phyloP scores from a whole-genome alignment of 2,329 filamentous ascomycete species.

The Fusarium sacchari region DNA sequence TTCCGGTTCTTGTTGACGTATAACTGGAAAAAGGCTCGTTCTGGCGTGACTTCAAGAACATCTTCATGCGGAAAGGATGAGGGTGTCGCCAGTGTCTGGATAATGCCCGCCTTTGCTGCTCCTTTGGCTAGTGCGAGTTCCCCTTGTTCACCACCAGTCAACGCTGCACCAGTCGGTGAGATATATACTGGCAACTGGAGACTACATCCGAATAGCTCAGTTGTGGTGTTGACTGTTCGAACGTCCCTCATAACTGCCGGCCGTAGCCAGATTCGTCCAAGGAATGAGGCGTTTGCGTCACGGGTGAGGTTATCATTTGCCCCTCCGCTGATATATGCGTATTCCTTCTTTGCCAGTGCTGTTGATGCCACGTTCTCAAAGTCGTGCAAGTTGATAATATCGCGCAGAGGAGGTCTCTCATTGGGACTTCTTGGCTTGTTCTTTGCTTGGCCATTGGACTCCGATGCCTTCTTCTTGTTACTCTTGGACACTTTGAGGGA shows the following conservation, averaged over 20 bases:
- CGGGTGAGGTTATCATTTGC: constrained; percentile 42
- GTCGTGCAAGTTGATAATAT: constrained; percentile 42
- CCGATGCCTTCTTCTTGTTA: neutral
- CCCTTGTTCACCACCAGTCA: constrained; percentile 27
- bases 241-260: constrained; percentile 41
- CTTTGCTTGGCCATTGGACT: rapidly evolving
- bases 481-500: neutral
- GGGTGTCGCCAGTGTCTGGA: constrained; percentile 70
- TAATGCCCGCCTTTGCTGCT: constrained; percentile 56
- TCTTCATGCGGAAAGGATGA: constrained; percentile 68
- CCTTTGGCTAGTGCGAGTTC: constrained; percentile 33
- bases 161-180: constrained; percentile 33
- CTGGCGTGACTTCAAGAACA: constrained; percentile 50
- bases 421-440: rapidly evolving
- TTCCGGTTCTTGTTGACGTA: constrained; percentile 67
- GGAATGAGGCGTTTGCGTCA: constrained; percentile 29
- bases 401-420: neutral
- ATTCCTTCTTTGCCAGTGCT: constrained; percentile 31
- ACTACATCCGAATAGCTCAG: constrained; percentile 32
- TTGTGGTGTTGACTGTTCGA: constrained; percentile 12
- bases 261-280: constrained; percentile 39
- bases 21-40: constrained; percentile 64
- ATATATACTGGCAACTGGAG: constrained; percentile 38
- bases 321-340: constrained; percentile 39
- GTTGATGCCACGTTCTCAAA: constrained; percentile 36